Base-by-base conservation (phyloP, 2,329 filamentous ascomycete genomes). In the Lanzia echinophila region DNA sequence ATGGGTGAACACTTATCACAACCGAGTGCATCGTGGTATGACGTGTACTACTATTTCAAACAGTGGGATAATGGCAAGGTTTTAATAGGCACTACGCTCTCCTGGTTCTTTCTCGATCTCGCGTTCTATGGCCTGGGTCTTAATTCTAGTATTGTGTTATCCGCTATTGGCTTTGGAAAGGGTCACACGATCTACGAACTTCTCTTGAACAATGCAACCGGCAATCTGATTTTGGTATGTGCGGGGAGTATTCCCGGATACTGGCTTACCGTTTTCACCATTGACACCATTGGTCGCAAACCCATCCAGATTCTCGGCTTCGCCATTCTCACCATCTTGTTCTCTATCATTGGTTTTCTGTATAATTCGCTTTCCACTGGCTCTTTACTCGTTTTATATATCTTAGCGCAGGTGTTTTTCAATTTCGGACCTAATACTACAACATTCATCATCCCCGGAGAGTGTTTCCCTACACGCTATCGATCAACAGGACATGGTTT, bases 191-290 rank as follows among this genome's bases (percentile, higher is more conserved):
- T 90, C 19, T 91, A 90, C 68, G 65, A 84, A 13, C 79, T 79
- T 55, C 78, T 92, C 57, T 81, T 82, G 68, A 87, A 88, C 67
- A 84, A 83, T 53, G 86, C 88, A 8, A 77, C 89, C 1, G 88
- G 88, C 6, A 88, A 88, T 68, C 78, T 92, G 53, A 88, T 92
- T 57, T 71, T 92, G 31, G 79, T 87, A 56, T 88, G 85, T 62
- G 88, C 88, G 6, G 88, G 88, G 36, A 83, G 87, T 13, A 81
- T 92, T 4, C 88, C 88, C 0, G 88, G 88, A 12, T 92, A 91
- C 72, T 90, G 86, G 86, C 78, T 85, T 10, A 87, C 86, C 1
- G 80, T 91, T 28, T 75, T 86, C 12, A 82, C 81, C 1, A 81
- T 90, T 56, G 88, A 92, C 68, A 88, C 79, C 1, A 62, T 91